Evolutionary conservation across 352 stramenopile species (phyloP), one percentile per base, ranked within the genome.

Genomic region (Pythium phragmitis): DNA sequence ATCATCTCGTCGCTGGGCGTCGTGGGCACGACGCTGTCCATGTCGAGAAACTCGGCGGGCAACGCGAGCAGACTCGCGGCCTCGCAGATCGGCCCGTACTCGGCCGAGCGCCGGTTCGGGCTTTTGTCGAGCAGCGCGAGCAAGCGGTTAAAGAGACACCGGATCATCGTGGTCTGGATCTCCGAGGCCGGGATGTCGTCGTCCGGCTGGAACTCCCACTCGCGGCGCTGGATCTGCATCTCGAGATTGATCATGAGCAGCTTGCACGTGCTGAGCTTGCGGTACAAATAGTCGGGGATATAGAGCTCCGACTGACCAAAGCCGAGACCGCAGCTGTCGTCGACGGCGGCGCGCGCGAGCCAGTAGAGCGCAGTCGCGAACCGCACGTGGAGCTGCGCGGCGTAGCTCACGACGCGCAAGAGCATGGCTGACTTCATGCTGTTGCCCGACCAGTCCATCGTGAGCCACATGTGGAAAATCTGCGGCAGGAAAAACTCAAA

Each of bases 401-500:
- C 81, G 47, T 87, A 87, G 56, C 75, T 82, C 33, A 94, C 75
- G 26, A 91, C 80, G 36, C 83, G 82, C 47, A 92, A 85, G 17
- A 94, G 72, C 37, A 94, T 72, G 16, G 74, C 84, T 4, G 79
- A 80, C 72, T 94, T 94, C 51, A 89, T 78, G 36, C 75, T 88
- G 63, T 92, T 91, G 41, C 67, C 75, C 2, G 75, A 75, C 76
- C 80, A 91, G 73, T 92, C 83, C 45, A 91, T 80, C 2, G 85
- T 90, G 46, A 91, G 71, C 85, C 85, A 94, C 72, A 92, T 80
- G 53, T 94, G 85, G 62, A 92, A 94, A 45, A 94, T 69, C 60
- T 94, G 82, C 7, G 85, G 85, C 53, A 94, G 49, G 65, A 94
- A 94, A 47, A 94, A 94, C 67, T 94, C 85, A 41, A 94, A 94